phyloP scores from a whole-genome alignment of 257 asterid genomes.

The Solanum stenotomum region DNA sequence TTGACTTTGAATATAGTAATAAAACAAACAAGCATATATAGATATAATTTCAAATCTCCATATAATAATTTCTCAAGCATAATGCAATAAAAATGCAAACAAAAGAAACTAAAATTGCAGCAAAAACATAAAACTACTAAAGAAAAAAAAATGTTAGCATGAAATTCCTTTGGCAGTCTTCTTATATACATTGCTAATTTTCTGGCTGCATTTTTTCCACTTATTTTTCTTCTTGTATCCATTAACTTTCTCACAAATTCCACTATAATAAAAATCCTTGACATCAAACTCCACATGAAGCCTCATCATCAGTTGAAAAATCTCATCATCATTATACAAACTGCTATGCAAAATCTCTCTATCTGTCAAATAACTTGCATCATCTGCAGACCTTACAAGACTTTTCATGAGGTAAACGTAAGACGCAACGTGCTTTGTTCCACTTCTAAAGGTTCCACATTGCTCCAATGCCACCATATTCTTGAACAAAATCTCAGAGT shows the following conservation, averaged over 20 bases:
- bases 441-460: conserved; percentile 11
- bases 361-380: conserved; percentile 21
- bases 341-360: conserved; percentile 20
- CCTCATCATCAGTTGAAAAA: conserved; percentile 16
- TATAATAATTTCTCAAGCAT: not conserved
- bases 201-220: conserved; percentile 11
- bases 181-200: conserved; percentile 7
- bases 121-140: conserved; percentile 20
- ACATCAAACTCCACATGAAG: conserved; percentile 15
- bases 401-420: conserved; percentile 28
- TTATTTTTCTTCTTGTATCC: conserved; percentile 7
- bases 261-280: conserved; percentile 34
- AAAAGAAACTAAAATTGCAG: conserved; percentile 11
- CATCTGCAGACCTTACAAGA: conserved; percentile 17
- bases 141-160: conserved; percentile 2
- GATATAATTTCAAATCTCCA: not conserved
- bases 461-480: conserved; percentile 47
- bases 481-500: conserved; percentile 29
- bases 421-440: conserved; percentile 21
- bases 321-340: conserved; percentile 16
- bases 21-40: not conserved
- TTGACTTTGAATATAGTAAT: not conserved
- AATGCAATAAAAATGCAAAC: conserved; percentile 19
- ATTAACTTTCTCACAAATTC: conserved; percentile 26
- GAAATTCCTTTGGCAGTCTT: conserved; percentile 18